Conservation (phyloP, 2,329 filamentous ascomycete genomes). For the Periconia sp. region DNA sequence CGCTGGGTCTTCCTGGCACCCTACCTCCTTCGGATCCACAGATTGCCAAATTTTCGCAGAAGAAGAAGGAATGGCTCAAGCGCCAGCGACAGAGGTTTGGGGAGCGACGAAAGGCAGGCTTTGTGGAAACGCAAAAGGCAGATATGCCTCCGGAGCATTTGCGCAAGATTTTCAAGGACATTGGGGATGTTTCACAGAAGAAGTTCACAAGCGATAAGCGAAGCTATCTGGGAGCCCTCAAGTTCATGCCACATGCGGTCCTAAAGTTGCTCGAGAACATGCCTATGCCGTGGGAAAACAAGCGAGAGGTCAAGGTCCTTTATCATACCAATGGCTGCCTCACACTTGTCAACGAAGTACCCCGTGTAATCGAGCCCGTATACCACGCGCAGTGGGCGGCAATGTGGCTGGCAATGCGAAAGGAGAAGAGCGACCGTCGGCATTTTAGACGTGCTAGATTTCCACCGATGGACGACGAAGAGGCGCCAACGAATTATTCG, state of each 20-base stretch:
- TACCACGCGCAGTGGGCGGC: slow-evolving; percentile 99
- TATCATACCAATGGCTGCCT: slow-evolving; percentile 98
- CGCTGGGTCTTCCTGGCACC: slow-evolving; percentile 62
- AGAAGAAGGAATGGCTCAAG: slow-evolving; percentile 98
- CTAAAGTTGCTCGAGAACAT: slow-evolving; percentile 98
- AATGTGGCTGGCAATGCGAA: slow-evolving; percentile 98
- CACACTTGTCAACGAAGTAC: slow-evolving; percentile 94
- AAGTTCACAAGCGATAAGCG: slow-evolving; percentile 99
- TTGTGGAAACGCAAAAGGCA: slow-evolving; percentile 96
- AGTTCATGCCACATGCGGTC: slow-evolving; percentile 99
- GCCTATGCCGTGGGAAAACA: slow-evolving; percentile 99
- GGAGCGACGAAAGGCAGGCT: slow-evolving; percentile 94
- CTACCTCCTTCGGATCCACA: slow-evolving; percentile 79
- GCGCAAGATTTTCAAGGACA: slow-evolving; percentile 97
- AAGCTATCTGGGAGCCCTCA: slow-evolving; percentile 93
- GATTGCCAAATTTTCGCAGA: slow-evolving; percentile 92
- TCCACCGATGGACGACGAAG: slow-evolving; percentile 97
- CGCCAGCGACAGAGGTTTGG: slow-evolving; percentile 89
- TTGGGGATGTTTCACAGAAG: slow-evolving; percentile 98
- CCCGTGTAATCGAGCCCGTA: slow-evolving; percentile 94
- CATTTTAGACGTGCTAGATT: slow-evolving; percentile 99
- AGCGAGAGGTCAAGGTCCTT: slow-evolving; percentile 93
- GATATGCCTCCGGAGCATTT: slow-evolving; percentile 98
- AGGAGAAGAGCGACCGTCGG: slow-evolving; percentile 93
- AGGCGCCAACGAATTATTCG: slow-evolving; percentile 95